Evolutionary conservation across 2,329 filamentous ascomycete genomes (phyloP), one percentile per base, ranked within the genome.

Genomic region (Mollisia scopiformis): DNA sequence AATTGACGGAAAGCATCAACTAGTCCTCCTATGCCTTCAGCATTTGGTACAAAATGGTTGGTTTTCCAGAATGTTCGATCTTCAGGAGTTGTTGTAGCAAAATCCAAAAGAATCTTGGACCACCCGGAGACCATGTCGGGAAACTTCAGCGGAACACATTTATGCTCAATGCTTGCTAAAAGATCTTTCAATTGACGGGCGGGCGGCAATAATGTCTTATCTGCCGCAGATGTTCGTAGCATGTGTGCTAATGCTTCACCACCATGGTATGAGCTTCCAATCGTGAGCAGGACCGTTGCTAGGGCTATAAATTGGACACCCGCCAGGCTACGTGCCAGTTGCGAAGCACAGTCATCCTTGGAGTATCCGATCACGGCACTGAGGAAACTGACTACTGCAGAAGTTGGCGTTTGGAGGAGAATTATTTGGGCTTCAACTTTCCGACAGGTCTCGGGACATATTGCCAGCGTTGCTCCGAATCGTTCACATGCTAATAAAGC

Each of bases 401-500:
- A 33, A 16, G 14, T 37, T 37, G 35, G 35, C 35, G 6, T 16
- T 37, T 7, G 6, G 35, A 37, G 6, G 6, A 5, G 6, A 37
- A 16, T 37, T 30, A 50, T 30, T 30, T 30, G 47, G 47, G 3
- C 25, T 55, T 59, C 57, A 11, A 59, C 51, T 25, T 59, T 59
- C 35, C 37, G 13, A 8, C 52, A 41, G 11, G 52, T 55, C 35
- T 28, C 33, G 8, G 33, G 31, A 28, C 52, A 55, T 43, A 71
- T 71, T 30, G 69, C 62, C 5, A 72, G 43, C 11, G 66, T 70
- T 10, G 58, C 61, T 10, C 70, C 69, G 58, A 70, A 71, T 33
- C 41, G 35, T 55, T 70, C 59, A 51, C 70, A 72, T 13, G 68
- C 67, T 10, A 66, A n/a, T 13, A 72, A 55, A 19, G 66, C 66